These are phyloP conservation scores for Aspergillus asperescens DNA, from an alignment of 495 filamentous ascomycete genomes.

Conservation along the genomic window DNA sequence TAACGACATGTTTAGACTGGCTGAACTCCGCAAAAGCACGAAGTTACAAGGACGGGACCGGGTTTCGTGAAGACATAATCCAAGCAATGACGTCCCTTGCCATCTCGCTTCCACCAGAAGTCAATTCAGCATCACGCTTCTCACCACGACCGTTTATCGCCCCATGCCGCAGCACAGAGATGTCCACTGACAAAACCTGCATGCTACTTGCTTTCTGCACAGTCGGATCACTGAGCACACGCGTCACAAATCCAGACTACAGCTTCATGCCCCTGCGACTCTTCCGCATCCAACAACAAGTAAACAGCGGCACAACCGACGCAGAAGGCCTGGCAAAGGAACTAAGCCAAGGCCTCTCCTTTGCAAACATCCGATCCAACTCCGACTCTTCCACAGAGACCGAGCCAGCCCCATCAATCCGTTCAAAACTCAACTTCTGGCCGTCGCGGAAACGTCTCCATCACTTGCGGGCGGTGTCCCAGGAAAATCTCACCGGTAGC, in stretches of 20 bases:
- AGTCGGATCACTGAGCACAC: slow-evolving; percentile 48
- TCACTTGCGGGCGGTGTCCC: slow-evolving; percentile 15
- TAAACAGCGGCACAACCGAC: slow-evolving; percentile 45
- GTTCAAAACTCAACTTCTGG: slow-evolving; percentile 32
- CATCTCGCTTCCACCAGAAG: slow-evolving; percentile 39
- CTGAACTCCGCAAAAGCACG: slow-evolving; percentile 35
- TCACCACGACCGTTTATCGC: slow-evolving; percentile 44
- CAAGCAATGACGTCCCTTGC: slow-evolving; percentile 38
- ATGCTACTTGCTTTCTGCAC: slow-evolving; percentile 51
- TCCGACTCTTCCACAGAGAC: slow-evolving; percentile 26
- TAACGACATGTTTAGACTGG: slow-evolving; percentile 46
- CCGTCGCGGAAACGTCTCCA: slow-evolving; percentile 25
- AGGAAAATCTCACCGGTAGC: slow-evolving; percentile 28
- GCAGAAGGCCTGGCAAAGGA: slow-evolving; percentile 48
- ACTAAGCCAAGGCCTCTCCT: slow-evolving; percentile 29
- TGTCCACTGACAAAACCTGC: slow-evolving; percentile 26
- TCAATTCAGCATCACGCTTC: slow-evolving; percentile 45
- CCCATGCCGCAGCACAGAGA: slow-evolving; percentile 29
- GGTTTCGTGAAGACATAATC: slow-evolving; percentile 40
- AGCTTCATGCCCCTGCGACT: slow-evolving; percentile 49
- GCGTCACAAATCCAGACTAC: slow-evolving; percentile 34
- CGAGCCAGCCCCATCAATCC: slow-evolving; percentile 22
- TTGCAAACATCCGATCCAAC: slow-evolving; percentile 26
- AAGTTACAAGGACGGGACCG: slow-evolving; percentile 27
- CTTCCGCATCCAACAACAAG: slow-evolving; percentile 53